Percentiles rank a stretch among this genome's conserved stretches.
These are phyloP conservation scores for Russula griseocarnosa DNA, from an alignment of 768 basidiomycete genomes.

Conservation along the genomic window DNA sequence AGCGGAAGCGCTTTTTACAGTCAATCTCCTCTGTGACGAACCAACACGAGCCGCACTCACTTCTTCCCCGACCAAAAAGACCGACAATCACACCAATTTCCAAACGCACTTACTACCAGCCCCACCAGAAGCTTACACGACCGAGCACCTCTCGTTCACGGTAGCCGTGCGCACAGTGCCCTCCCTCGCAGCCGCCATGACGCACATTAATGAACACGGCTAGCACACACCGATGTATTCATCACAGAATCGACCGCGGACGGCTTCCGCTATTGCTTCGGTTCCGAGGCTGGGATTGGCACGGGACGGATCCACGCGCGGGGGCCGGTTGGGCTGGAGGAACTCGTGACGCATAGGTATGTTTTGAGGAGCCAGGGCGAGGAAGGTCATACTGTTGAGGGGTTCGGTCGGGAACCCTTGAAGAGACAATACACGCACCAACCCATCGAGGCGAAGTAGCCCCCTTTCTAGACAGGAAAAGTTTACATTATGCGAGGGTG, in stretches of 20 bases:
- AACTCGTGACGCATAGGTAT: slow-evolving; percentile 95
- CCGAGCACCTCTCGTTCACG: slow-evolving; percentile 83
- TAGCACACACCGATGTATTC: slow-evolving; percentile 97
- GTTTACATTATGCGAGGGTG: slow-evolving; percentile 1
- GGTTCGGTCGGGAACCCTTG: slow-evolving; percentile 68
- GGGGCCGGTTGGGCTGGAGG: slow-evolving; percentile 91
- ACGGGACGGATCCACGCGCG: slow-evolving; percentile 95
- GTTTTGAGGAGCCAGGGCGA: slow-evolving; percentile 72
- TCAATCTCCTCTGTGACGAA: slow-evolving; percentile 73
- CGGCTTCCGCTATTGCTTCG: slow-evolving; percentile 94
- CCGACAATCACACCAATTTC: slow-evolving; percentile 35
- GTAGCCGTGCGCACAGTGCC: slow-evolving; percentile 76
- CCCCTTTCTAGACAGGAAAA: slow-evolving; percentile 43
- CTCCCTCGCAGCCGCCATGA: slow-evolving; percentile 69
- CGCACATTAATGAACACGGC: slow-evolving; percentile 88
- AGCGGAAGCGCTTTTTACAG: slow-evolving; percentile 63
- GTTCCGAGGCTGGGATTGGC: slow-evolving; percentile 96
- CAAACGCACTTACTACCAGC: slow-evolving; percentile 50
- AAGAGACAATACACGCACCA: slow-evolving; percentile 74
- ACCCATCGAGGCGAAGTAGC: slow-evolving; percentile 40
- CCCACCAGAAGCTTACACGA: slow-evolving; percentile 66
- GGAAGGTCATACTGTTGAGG: slow-evolving; percentile 78
- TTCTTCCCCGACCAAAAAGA: slow-evolving; percentile 32
- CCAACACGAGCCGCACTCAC: slow-evolving; percentile 55
- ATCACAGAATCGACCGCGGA: slow-evolving; percentile 87